Evolutionary conservation across 768 basidiomycete genomes (phyloP), one percentile per base, ranked within the genome.

Genomic region (Amanita exitialis): DNA sequence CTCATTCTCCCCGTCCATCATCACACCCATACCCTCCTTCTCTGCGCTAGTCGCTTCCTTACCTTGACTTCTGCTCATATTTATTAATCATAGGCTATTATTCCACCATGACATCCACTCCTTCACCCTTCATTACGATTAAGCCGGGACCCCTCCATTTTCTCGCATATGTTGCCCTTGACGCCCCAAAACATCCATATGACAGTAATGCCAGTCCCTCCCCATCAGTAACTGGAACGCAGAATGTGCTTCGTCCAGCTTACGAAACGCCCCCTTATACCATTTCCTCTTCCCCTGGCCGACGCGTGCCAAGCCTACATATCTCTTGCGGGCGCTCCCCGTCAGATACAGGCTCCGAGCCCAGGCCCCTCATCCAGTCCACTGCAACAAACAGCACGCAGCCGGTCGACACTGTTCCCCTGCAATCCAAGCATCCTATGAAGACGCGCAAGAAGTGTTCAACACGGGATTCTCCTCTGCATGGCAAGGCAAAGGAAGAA

Each of bases 91-190:
- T 57, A 56, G 59, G 55, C 54, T 44, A 52, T 41, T 35, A 35
- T 44, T 46, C 49, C 45, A 55, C 53, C 48, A 54, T 46, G 45
- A 50, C 53, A 39, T 42, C 44, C 54, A 43, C 44, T 53, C 42
- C 51, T 57, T 55, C 45, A 47, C 50, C 51, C 34, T 56, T 56
- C 44, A 59, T 67, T 49, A 68, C 66, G 64, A 64, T 53, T 56
- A 51, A 51, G 38, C 55, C 47, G 32, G 64, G 60, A 49, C 66
- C 69, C 50, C 66, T 72, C 57, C 68, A 64, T 49, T 63, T 67
- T 56, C 63, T 72, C 39, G 69, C 68, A 58, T 61, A 61, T 37
- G 62, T 70, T 54, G 65, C 64, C 53, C 64, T 60, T 52, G 56
- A 61, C 53, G 60, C 58, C 36, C 47, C 51, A 46, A 53, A 49